phyloP scores from a whole-genome alignment of 1,284 basidiomycete genomes.

The Porodaedalea pini region DNA sequence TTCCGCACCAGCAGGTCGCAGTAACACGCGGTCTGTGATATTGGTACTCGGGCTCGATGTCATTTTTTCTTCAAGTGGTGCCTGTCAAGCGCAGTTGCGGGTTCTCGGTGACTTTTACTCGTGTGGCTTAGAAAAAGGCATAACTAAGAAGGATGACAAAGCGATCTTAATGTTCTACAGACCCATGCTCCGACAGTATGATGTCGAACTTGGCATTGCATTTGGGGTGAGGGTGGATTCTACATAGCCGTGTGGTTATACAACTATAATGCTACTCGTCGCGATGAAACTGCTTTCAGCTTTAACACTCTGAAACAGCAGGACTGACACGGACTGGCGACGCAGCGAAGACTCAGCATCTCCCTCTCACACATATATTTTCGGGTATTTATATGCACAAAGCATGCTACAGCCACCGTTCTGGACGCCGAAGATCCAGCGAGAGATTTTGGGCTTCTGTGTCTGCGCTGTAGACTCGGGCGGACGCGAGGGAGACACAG shows the following conservation, averaged over 20 bases:
- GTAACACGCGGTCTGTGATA: no score
- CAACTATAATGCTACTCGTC: slow-evolving; percentile 16
- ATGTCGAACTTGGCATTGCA: slow-evolving; percentile 70
- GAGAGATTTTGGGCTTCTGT: slow-evolving; percentile 45
- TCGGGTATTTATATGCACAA: slow-evolving; percentile 35
- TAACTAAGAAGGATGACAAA: slow-evolving; percentile 73
- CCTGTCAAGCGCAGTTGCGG: slow-evolving; percentile 67
- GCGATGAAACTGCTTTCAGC: no score
- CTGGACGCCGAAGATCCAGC: slow-evolving; percentile 52
- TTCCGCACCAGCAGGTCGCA: no score
- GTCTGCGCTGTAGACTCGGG: slow-evolving; percentile 43
- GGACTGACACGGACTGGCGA: slow-evolving; percentile 3
- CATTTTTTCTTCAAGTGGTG: no score
- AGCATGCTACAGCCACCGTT: slow-evolving; percentile 58
- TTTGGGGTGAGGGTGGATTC: slow-evolving; percentile 47
- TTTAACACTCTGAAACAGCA: background rate
- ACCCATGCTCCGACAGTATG: slow-evolving; percentile 75
- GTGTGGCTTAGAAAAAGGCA: slow-evolving; percentile 72
- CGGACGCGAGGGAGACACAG: slow-evolving; percentile 45
- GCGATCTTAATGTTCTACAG: slow-evolving; percentile 79
- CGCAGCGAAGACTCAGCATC: slow-evolving; percentile 5
- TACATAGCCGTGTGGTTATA: slow-evolving; percentile 60
- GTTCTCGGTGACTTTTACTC: slow-evolving; percentile 73
- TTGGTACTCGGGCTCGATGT: no score
- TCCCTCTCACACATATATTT: slow-evolving; percentile 3